phyloP scores from a whole-genome alignment of 169 alveolate species.

The Plasmodium blacklocki region DNA sequence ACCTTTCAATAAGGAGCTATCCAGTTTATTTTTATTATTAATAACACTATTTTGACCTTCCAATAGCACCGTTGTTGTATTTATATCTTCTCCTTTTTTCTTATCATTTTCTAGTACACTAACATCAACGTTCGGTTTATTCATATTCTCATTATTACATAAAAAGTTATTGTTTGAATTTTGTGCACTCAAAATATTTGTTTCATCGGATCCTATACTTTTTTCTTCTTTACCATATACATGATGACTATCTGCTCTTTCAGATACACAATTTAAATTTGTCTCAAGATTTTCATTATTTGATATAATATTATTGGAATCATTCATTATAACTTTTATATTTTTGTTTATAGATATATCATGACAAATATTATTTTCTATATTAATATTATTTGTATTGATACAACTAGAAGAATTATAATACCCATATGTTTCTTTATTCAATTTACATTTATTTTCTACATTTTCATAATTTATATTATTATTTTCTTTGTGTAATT shows the following conservation, averaged over 20 bases:
- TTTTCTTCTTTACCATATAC: slow-evolving; percentile 37
- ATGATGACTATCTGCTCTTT: background rate
- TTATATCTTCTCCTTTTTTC: background rate
- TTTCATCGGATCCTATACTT: slow-evolving; percentile 59
- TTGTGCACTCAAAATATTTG: slow-evolving; percentile 37
- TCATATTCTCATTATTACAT: background rate
- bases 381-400: too few species aligned
- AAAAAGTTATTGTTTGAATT: slow-evolving; percentile 17
- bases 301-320: too few species aligned
- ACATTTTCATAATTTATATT: background rate
- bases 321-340: too few species aligned
- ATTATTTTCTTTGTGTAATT: background rate
- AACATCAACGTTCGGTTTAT: background rate
- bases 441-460: background rate
- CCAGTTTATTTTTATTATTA: too few species aligned
- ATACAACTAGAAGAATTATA: too few species aligned
- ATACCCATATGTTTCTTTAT: too few species aligned
- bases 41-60: background rate
- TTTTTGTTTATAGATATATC: too few species aligned
- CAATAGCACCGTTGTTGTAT: background rate
- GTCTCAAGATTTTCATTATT: background rate
- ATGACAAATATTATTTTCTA: too few species aligned
- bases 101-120: background rate
- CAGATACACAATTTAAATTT: background rate
- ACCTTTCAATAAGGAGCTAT: background rate